These are phyloP conservation scores for Striga asiatica DNA, from an alignment of 257 asterid species.

Conservation along the genomic window DNA sequence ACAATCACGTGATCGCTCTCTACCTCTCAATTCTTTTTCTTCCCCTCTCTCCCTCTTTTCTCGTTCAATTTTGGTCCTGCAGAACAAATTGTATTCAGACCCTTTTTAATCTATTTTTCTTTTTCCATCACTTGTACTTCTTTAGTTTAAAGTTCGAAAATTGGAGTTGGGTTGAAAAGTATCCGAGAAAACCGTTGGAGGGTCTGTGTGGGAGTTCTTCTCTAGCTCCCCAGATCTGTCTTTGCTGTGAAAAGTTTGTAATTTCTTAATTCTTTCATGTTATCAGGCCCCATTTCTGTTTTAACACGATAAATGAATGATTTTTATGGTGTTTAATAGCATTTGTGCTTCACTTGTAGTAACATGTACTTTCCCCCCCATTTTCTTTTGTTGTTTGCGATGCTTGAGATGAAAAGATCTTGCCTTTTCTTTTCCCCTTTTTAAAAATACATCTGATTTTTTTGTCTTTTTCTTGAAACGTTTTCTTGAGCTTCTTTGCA, in stretches of 20 bases:
- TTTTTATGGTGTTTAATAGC: neutral
- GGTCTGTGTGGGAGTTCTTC: slow-evolving; percentile 7
- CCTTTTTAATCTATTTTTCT: slow-evolving; percentile 7
- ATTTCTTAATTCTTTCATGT: neutral
- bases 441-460: too few species aligned
- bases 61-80: slow-evolving; percentile 18
- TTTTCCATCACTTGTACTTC: slow-evolving; percentile 6
- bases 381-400: too few species aligned
- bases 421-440: too few species aligned
- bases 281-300: neutral
- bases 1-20: slow-evolving; percentile 69
- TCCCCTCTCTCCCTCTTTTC: slow-evolving; percentile 16
- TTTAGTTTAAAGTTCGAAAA: slow-evolving; percentile 10
- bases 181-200: slow-evolving; percentile 2
- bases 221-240: slow-evolving; percentile 27
- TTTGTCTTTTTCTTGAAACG: too few species aligned
- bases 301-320: too few species aligned
- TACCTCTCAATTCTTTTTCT: neutral
- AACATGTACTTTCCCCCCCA: neutral
- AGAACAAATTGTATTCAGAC: slow-evolving; percentile 14
- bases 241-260: slow-evolving; percentile 12
- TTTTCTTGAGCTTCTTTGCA: too few species aligned
- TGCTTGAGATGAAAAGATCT: too few species aligned
- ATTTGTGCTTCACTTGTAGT: neutral
- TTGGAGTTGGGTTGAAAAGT: slow-evolving; percentile 12